A percentile compares a stretch with the other conserved stretches of the same genome.
Conservation (phyloP, 2,329 filamentous ascomycete genomes). For the Sclerotinia minor region DNA sequence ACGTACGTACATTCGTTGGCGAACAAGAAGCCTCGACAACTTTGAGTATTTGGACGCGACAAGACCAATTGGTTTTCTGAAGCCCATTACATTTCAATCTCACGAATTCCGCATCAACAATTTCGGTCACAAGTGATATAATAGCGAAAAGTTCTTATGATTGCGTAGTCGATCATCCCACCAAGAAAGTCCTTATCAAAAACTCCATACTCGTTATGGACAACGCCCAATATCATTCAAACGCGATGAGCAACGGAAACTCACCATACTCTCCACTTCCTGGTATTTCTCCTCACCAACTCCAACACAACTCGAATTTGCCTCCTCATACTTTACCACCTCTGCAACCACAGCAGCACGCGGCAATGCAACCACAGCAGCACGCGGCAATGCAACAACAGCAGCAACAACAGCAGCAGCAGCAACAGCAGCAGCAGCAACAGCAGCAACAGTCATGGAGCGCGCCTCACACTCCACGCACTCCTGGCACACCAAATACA, state of each 20-base stretch:
- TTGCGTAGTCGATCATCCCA: constrained; percentile 9
- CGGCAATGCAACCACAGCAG: constrained; percentile 49
- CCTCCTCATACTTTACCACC: constrained; percentile 58
- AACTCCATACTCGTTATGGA: constrained; percentile 33
- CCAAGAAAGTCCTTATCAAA: constrained; percentile 17
- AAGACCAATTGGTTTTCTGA: neutral
- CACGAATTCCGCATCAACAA: constrained; percentile 4
- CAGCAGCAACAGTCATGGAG: constrained; percentile 49
- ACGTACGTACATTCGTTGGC: constrained; percentile 10
- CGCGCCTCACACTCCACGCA: constrained; percentile 57
- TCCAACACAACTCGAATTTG: constrained; percentile 45
- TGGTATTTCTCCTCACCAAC: constrained; percentile 42
- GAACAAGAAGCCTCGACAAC: constrained; percentile 5
- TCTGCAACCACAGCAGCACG: constrained; percentile 50
- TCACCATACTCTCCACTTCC: constrained; percentile 38
- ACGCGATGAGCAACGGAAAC: constrained; percentile 38
- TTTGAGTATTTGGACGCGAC: constrained; percentile 15
- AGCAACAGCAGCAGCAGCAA: constrained; percentile 39
- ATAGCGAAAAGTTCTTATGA: constrained; percentile 19
- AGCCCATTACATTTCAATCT: constrained; percentile 6
- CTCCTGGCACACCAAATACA: constrained; percentile 62
- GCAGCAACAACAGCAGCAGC: constrained; percentile 39
- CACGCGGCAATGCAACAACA: constrained; percentile 42
- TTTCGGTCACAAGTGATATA: neutral
- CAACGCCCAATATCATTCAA: constrained; percentile 38